Evolutionary conservation across 2,329 filamentous ascomycete genomes (phyloP), one percentile per base, ranked within the genome.

Genomic region (Fusarium sp.): DNA sequence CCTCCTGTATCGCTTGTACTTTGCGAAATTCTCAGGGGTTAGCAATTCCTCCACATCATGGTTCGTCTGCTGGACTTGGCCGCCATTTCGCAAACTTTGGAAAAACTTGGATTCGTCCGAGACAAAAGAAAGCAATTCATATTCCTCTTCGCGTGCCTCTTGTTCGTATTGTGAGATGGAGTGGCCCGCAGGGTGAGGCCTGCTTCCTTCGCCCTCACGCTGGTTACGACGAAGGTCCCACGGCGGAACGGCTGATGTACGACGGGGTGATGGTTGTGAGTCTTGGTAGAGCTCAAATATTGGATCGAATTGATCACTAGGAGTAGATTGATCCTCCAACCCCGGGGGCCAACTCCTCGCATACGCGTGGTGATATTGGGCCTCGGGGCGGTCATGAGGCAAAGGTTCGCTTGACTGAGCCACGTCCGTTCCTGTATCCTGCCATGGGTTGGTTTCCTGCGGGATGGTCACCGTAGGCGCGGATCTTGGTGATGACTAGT

Each of bases 31-130:
- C 10, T 44, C 41, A 11, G 41, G 41, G n/a, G 41, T 24, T 3
- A 44, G n/a, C 2, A 44, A 8, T 17, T 44, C 41, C n/a, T 44
- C 41, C 15, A 44, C 41, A 44, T 44, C 41, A 44, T 17, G n/a
- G 3, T 24, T 15, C 5, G 15, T 44, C 41, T 44, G 41, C 41
- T 6, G 41, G 5, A 24, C 41, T 12, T 24, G 10, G n/a, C n/a
- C 11, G 0, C 1, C 22, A n/a, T 12, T 12, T 7, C 10, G 41
- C 10, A 0, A 18, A 12, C 17, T 8, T 11, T n/a, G n/a, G 15
- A 44, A 15, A 18, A n/a, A 10, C 41, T 44, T n/a, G 3, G 5
- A 41, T 14, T 3, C 22, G 32, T 34, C 32, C 32, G 32, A 15
- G 32, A 0, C 14, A 15, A 34, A 34, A 34, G 14, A 34, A 0